Conservation (phyloP, 108 stramenopile genomes). For the Cylindrotheca closterium region DNA sequence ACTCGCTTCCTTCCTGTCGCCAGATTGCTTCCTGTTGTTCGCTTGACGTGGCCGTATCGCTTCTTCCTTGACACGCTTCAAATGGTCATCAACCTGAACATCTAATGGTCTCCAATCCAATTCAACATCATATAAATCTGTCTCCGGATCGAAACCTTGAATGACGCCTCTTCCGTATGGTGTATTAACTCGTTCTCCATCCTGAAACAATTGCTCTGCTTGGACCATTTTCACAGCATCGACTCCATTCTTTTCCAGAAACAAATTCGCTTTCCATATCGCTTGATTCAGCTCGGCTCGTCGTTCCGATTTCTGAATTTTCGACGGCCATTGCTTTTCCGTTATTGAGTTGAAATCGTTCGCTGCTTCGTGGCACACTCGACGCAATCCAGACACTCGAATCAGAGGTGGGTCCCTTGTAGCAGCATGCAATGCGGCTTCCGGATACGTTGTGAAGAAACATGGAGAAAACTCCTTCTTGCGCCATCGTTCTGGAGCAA, state of each 20-base stretch:
- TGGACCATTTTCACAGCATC: conserved; percentile 58
- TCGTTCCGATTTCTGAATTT: conserved; percentile 65
- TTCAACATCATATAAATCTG: conserved; percentile 81
- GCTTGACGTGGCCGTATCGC: conserved; percentile 37
- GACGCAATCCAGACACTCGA: conserved; percentile 64
- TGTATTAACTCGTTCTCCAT: conserved; percentile 79
- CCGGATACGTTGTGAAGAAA: conserved; percentile 92
- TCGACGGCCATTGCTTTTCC: conserved; percentile 74
- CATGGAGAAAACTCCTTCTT: conserved; percentile 73
- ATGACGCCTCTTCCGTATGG: conserved; percentile 79
- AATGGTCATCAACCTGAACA: conserved; percentile 67
- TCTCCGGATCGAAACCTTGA: conserved; percentile 62
- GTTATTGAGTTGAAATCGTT: conserved; percentile 73
- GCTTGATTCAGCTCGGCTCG: conserved; percentile 83
- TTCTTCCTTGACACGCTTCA: conserved; percentile 43
- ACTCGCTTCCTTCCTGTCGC: conserved; percentile 25
- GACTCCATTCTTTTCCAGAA: conserved; percentile 41
- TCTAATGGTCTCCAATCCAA: conserved; percentile 86
- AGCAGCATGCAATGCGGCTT: conserved; percentile 94
- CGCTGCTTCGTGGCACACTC: conserved; percentile 83
- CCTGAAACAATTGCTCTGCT: conserved; percentile 58
- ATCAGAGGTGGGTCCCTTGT: conserved; percentile 75
- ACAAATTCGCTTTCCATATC: conserved; percentile 70
- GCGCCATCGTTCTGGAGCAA: conserved; percentile 70
- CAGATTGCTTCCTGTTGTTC: too few relatives aligned